Conservation (phyloP, 2,329 filamentous ascomycete genomes). For the Penicillium sp. region DNA sequence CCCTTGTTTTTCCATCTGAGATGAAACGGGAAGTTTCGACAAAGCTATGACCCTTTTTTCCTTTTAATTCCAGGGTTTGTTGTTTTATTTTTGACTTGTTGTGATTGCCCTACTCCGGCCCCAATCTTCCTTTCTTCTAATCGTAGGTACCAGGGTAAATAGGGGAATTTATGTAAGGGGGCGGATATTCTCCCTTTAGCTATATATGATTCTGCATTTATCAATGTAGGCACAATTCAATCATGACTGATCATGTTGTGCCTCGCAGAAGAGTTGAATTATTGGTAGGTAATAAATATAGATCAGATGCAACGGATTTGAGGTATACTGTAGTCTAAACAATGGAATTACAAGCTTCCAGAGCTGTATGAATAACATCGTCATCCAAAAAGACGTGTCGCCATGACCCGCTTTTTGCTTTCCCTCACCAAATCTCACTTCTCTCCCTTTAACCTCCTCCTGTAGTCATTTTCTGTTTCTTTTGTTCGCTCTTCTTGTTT, state of each 20-base stretch:
- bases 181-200: neutral
- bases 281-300: neutral
- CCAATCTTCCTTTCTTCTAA: neutral
- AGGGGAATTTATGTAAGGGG: neutral
- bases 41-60: neutral
- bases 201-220: neutral
- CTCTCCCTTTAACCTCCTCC: constrained; percentile 12
- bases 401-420: constrained; percentile 11
- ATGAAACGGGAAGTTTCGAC: constrained; percentile 5
- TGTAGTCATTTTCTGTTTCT: constrained; percentile 12
- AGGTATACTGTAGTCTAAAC: no score
- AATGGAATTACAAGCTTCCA: no score
- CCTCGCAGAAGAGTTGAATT: neutral
- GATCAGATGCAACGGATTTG: no score
- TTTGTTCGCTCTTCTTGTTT: constrained; percentile 16
- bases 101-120: no score
- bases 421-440: constrained; percentile 21
- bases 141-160: neutral
- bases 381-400: neutral
- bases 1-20: constrained; percentile 10
- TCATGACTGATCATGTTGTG: neutral
- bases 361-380: neutral
- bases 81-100: neutral
- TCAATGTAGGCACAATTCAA: no score
- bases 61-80: neutral